phyloP scores from a whole-genome alignment of 495 filamentous ascomycete species.

The Tuber indicum region DNA sequence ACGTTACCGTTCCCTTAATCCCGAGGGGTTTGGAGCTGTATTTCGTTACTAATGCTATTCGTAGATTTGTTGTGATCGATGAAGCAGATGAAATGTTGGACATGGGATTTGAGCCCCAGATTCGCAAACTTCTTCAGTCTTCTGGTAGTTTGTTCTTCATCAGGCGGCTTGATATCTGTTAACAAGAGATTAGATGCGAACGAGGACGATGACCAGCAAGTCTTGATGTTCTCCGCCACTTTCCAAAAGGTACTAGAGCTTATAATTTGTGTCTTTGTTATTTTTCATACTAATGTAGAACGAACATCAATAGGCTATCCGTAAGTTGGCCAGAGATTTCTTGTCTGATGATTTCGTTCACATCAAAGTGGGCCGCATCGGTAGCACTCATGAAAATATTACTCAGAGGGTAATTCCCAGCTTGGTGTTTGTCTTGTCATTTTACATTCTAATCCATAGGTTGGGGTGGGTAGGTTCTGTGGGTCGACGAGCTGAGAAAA shows the following conservation, averaged over 20 bases:
- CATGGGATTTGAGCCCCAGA: conserved; percentile 46
- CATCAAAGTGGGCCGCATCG: conserved; percentile 76
- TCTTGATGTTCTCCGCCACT: conserved; percentile 95
- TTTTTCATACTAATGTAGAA: not conserved
- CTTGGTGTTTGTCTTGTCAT: conserved; percentile 35
- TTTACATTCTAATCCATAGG: not conserved
- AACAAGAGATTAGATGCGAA: conserved; percentile 47
- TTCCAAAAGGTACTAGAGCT: conserved; percentile 47
- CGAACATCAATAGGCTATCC: conserved; percentile 51
- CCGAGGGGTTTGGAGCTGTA: not conserved
- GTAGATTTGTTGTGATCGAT: conserved; percentile 76
- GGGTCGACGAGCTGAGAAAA: conserved; percentile 57
- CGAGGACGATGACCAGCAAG: conserved; percentile 67
- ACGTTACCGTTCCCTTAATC: conserved; percentile 31
- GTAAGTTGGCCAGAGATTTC: conserved; percentile 66
- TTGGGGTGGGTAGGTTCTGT: conserved; percentile 50
- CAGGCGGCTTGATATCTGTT: not conserved
- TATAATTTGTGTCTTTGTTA: not conserved
- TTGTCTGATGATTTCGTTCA: conserved; percentile 65
- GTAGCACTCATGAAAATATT: conserved; percentile 71
- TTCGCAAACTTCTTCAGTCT: conserved; percentile 39
- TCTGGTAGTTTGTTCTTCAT: conserved; percentile 14
- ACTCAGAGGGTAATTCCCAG: conserved; percentile 50
- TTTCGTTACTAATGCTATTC: conserved; percentile 13
- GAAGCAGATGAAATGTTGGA: conserved; percentile 91